phyloP scores from a whole-genome alignment of 768 basidiomycete species.

The Lyophyllum shimeji region DNA sequence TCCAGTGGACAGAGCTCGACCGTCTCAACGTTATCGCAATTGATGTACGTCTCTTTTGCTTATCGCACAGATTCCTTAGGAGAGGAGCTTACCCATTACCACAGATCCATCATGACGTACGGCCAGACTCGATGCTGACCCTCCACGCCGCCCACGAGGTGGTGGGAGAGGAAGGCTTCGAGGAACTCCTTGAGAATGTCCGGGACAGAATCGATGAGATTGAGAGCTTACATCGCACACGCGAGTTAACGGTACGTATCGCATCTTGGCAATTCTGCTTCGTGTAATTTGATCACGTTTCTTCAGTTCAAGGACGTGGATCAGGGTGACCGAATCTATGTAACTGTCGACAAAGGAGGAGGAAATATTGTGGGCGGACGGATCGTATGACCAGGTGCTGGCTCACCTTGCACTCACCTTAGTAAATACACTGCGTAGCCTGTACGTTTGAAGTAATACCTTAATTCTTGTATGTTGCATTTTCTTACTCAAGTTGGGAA shows the following conservation, averaged over 20 bases:
- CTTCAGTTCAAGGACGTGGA: conserved; percentile 49
- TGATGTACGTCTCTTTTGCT: conserved; percentile 45
- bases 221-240: conserved; percentile 78
- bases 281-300: conserved; percentile 21
- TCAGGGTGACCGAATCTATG: conserved; percentile 47
- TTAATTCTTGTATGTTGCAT: neutral
- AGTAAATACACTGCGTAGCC: neutral
- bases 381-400: conserved; percentile 5
- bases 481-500: neutral
- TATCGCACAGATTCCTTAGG: neutral
- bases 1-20: conserved; percentile 52
- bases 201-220: conserved; percentile 82
- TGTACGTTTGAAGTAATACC: too few relatives aligned
- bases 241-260: conserved; percentile 64
- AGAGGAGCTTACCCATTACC: conserved; percentile 9
- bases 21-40: conserved; percentile 74
- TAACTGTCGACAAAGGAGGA: conserved; percentile 61
- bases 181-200: conserved; percentile 72
- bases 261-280: neutral
- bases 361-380: conserved; percentile 15
- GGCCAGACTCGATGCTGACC: conserved; percentile 78
- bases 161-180: conserved; percentile 73
- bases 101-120: conserved; percentile 72
- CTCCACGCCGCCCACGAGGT: conserved; percentile 72
- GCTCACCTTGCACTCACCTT: neutral